Conservation (phyloP, 2,329 filamentous ascomycete species). For the Scedosporium boydii region DNA sequence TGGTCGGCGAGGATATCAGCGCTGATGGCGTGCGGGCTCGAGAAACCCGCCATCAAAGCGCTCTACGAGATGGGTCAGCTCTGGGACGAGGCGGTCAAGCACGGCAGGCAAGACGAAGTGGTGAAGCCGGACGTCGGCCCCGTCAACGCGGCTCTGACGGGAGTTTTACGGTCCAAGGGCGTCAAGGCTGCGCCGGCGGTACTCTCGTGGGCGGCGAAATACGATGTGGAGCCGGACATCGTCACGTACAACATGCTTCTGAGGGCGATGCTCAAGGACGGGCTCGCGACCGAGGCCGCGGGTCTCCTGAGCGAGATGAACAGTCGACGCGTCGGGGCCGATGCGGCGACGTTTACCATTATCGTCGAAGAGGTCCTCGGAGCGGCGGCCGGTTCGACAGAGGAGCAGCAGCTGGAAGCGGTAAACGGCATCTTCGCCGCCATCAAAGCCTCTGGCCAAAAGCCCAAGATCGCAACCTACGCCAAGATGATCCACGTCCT, state of each 20-base stretch:
- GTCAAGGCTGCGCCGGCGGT: conserved; percentile 40
- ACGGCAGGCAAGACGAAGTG: conserved; percentile 20
- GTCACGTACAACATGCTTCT: conserved; percentile 63
- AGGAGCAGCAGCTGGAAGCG: conserved; percentile 35
- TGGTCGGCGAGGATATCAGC: conserved; percentile 66
- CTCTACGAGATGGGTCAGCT: conserved; percentile 55
- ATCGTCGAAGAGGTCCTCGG: conserved; percentile 52
- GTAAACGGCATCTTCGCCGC: conserved; percentile 46
- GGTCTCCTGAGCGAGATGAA: conserved; percentile 52
- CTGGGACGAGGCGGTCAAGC: conserved; percentile 39
- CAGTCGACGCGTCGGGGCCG: conserved; percentile 40
- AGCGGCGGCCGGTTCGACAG: conserved; percentile 25
- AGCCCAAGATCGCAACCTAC: conserved; percentile 54
- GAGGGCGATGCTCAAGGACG: conserved; percentile 43
- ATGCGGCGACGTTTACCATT: conserved; percentile 64
- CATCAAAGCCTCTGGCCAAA: conserved; percentile 47
- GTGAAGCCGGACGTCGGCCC: conserved; percentile 53
- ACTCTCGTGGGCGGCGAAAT: conserved; percentile 47
- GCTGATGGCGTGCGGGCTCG: conserved; percentile 46
- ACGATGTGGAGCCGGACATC: conserved; percentile 46
- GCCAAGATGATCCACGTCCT: conserved; percentile 60
- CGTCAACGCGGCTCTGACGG: conserved; percentile 62
- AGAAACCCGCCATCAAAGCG: conserved; percentile 49
- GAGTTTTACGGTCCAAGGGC: conserved; percentile 42
- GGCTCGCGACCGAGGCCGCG: conserved; percentile 36